phyloP scores from a whole-genome alignment of 2,329 filamentous ascomycete species.

The Cladophialophora yegresii region DNA sequence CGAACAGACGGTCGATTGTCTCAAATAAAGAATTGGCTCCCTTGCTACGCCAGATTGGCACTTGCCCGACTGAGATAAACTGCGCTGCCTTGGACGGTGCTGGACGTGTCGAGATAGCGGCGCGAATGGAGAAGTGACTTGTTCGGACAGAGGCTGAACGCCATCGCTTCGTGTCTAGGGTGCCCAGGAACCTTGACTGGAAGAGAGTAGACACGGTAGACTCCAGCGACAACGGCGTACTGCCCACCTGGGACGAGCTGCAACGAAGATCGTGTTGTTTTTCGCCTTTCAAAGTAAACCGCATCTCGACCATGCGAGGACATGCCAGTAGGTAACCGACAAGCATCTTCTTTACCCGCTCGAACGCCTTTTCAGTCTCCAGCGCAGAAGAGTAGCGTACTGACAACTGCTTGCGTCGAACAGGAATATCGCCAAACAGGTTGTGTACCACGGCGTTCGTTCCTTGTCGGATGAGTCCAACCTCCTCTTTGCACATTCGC shows the following conservation, averaged over 20 bases:
- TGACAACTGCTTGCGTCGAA: constrained; percentile 78
- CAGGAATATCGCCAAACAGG: constrained; percentile 87
- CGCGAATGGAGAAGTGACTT: constrained; percentile 63
- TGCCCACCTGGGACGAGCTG: neutral
- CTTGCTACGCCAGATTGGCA: constrained; percentile 60
- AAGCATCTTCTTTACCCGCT: constrained; percentile 60
- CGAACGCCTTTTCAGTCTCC: constrained; percentile 66
- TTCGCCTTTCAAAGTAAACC: constrained; percentile 11
- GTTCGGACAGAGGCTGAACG: constrained; percentile 69
- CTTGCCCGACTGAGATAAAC: constrained; percentile 77
- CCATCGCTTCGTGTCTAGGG: constrained; percentile 61
- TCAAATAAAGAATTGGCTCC: constrained; percentile 70
- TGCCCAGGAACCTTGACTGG: constrained; percentile 25
- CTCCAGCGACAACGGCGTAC: constrained; percentile 3
- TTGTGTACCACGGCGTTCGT: constrained; percentile 76
- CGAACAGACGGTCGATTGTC: constrained; percentile 75
- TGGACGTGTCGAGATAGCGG: constrained; percentile 69
- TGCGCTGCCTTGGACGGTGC: constrained; percentile 72
- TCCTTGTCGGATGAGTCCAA: constrained; percentile 62
- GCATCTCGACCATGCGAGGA: constrained; percentile 42
- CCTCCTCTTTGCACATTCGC: constrained; percentile 57
- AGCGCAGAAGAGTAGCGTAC: constrained; percentile 54
- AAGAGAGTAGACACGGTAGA: constrained; percentile 17
- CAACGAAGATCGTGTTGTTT: constrained; percentile 12
- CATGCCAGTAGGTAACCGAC: constrained; percentile 71